These are phyloP conservation scores for Trypanosoma avium DNA, from an alignment of 208 protist genomes.

Conservation along the genomic window DNA sequence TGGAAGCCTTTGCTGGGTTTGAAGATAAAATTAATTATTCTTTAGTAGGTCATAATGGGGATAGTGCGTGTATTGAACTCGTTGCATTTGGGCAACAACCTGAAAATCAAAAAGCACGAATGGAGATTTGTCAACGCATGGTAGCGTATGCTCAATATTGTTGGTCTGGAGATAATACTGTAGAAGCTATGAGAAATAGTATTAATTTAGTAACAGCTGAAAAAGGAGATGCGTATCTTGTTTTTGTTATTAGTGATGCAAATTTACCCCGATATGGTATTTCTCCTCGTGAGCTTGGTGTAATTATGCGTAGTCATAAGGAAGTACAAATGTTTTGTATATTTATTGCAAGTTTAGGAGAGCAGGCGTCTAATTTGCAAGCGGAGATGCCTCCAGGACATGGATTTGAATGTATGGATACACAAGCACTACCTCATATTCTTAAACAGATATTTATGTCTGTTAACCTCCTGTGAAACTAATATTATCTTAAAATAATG, in stretches of 20 bases:
- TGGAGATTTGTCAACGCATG: slow-evolving; percentile 89
- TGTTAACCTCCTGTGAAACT: slow-evolving; percentile 61
- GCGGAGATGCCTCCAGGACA: slow-evolving; percentile 77
- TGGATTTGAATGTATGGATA: slow-evolving; percentile 88
- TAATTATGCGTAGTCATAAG: slow-evolving; percentile 64
- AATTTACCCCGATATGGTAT: slow-evolving; percentile 94
- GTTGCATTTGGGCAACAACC: slow-evolving; percentile 70
- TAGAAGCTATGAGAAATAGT: slow-evolving; percentile 80
- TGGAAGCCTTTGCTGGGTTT: slow-evolving; percentile 89
- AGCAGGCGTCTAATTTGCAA: slow-evolving; percentile 75
- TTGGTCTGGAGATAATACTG: slow-evolving; percentile 91
- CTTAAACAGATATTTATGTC: slow-evolving; percentile 89
- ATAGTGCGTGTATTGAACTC: slow-evolving; percentile 76
- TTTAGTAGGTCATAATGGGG: slow-evolving; percentile 90
- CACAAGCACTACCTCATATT: slow-evolving; percentile 78
- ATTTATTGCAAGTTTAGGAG: slow-evolving; percentile 87
- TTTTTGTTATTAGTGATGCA: slow-evolving; percentile 94
- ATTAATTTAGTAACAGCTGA: slow-evolving; percentile 70
- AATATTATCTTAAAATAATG: too few relatives aligned
- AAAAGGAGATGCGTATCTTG: slow-evolving; percentile 91
- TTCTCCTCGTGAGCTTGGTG: slow-evolving; percentile 55
- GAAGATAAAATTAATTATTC: slow-evolving; percentile 88
- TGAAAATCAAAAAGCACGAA: slow-evolving; percentile 69
- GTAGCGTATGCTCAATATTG: slow-evolving; percentile 94
- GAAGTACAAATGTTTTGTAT: slow-evolving; percentile 91